phyloP scores from a whole-genome alignment of 1,284 basidiomycete species.

The Melanopsichium pennsylvanicum region DNA sequence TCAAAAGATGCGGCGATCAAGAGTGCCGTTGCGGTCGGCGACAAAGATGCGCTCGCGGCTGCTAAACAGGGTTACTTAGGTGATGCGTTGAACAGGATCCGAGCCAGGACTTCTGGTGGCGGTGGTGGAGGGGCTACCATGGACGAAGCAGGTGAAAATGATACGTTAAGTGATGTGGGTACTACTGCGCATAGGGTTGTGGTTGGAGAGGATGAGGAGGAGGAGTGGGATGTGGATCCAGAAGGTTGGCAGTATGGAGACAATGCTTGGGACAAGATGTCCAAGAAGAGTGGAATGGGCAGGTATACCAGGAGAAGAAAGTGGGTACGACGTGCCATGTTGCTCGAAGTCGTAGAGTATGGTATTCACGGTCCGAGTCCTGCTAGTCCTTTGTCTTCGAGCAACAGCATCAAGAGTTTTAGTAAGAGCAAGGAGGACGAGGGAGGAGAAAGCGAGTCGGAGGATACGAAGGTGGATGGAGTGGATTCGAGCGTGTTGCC shows the following conservation, averaged over 20 bases:
- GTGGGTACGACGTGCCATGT: slow-evolving; percentile 66
- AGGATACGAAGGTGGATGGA: slow-evolving; percentile 10
- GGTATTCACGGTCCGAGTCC: slow-evolving; percentile 32
- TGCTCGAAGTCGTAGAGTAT: slow-evolving; percentile 64
- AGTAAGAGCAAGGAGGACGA: not conserved
- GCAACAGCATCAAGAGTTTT: too few species aligned
- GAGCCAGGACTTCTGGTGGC: slow-evolving; percentile 6
- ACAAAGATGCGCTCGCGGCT: slow-evolving; percentile 23
- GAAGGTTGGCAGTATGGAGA: slow-evolving; percentile 95
- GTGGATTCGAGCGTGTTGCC: slow-evolving; percentile 1
- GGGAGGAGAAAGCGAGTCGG: not conserved
- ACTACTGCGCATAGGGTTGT: slow-evolving; percentile 18
- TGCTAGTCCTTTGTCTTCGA: not conserved
- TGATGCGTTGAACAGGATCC: slow-evolving; percentile 38
- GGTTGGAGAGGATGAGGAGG: not conserved
- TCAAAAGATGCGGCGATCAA: slow-evolving; percentile 43
- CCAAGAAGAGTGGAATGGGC: slow-evolving; percentile 81
- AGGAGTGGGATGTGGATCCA: slow-evolving; percentile 72
- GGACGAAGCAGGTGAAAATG: not conserved
- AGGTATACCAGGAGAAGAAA: slow-evolving; percentile 68
- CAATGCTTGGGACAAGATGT: slow-evolving; percentile 90
- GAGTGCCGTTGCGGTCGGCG: slow-evolving; percentile 14
- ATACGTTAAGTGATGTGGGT: slow-evolving; percentile 23
- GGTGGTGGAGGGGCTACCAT: not conserved
- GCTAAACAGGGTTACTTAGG: slow-evolving; percentile 47